phyloP scores from a whole-genome alignment of 1,139 yeast genomes.

The Sugiyamaella castrensis region DNA sequence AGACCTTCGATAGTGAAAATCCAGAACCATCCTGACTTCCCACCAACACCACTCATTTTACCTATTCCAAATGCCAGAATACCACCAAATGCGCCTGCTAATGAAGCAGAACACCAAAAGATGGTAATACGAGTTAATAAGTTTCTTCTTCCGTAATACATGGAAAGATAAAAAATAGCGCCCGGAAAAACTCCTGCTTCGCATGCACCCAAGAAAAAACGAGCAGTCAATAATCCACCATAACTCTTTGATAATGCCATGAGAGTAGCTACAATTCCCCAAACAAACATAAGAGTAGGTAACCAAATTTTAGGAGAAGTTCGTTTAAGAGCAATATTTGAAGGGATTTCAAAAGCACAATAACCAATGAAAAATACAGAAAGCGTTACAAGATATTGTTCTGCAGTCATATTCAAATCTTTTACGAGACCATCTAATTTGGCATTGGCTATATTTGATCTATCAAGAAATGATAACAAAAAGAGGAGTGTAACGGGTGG shows the following conservation, averaged over 20 bases:
- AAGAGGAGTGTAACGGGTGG: slow-evolving; percentile 67
- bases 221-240: slow-evolving; percentile 52
- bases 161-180: slow-evolving; percentile 29
- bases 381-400: slow-evolving; percentile 52
- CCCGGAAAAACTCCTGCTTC: slow-evolving; percentile 63
- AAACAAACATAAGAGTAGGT: slow-evolving; percentile 48
- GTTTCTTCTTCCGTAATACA: slow-evolving; percentile 38
- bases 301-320: slow-evolving; percentile 44
- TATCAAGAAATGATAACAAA: slow-evolving; percentile 63
- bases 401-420: slow-evolving; percentile 48
- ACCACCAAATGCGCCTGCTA: slow-evolving; percentile 40
- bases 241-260: slow-evolving; percentile 55
- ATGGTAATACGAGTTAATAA: slow-evolving; percentile 53
- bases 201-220: slow-evolving; percentile 56
- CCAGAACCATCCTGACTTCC: slow-evolving; percentile 57
- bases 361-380: slow-evolving; percentile 58
- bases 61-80: slow-evolving; percentile 42
- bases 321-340: slow-evolving; percentile 41
- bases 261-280: slow-evolving; percentile 58
- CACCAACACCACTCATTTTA: slow-evolving; percentile 30
- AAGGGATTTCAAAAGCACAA: slow-evolving; percentile 54
- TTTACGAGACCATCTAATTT: slow-evolving; percentile 55
- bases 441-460: slow-evolving; percentile 65
- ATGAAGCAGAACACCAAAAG: slow-evolving; percentile 45
- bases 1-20: slow-evolving; percentile 56